Conservation (phyloP, 2,329 filamentous ascomycete genomes). For the Gliomastix tumulicola region DNA sequence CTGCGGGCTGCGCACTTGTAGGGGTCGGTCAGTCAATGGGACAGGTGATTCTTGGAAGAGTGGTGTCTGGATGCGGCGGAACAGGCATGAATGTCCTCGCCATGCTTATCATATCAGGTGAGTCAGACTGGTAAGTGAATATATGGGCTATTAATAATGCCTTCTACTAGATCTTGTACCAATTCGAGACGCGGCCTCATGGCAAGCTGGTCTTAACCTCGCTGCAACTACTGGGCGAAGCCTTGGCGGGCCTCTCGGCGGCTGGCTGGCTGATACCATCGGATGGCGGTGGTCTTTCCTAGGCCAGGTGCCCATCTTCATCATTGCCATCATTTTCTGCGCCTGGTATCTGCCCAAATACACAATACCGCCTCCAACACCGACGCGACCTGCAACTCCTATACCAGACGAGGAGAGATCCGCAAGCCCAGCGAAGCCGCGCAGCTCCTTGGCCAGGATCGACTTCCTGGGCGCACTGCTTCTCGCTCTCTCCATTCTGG, state of each 20-base stretch:
- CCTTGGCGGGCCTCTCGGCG: conserved; percentile 63
- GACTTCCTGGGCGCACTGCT: conserved; percentile 67
- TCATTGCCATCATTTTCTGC: conserved; percentile 58
- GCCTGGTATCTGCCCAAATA: conserved; percentile 51
- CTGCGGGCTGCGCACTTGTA: conserved; percentile 57
- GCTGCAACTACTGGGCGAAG: conserved; percentile 63
- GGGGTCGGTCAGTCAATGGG: conserved; percentile 56
- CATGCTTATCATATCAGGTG: conserved; percentile 37
- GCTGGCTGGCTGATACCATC: conserved; percentile 63
- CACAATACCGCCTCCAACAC: too few relatives aligned
- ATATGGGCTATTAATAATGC: neutral
- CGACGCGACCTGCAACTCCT: too few relatives aligned
- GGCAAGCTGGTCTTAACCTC: conserved; percentile 69
- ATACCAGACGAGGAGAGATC: conserved; percentile 24
- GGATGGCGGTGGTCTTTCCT: conserved; percentile 76
- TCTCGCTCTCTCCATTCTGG: conserved; percentile 58
- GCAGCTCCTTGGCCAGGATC: conserved; percentile 56
- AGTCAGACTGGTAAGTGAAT: conserved; percentile 17
- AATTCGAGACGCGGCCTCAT: conserved; percentile 61
- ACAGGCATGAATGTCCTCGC: conserved; percentile 67
- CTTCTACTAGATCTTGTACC: conserved; percentile 63
- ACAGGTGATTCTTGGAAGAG: conserved; percentile 55
- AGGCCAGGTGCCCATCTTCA: conserved; percentile 61
- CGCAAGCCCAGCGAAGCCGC: conserved; percentile 33
- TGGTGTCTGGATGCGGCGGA: conserved; percentile 51